Evolutionary conservation across 495 filamentous ascomycete species (phyloP).

Genomic region (Sabuloglossum arenarium): DNA sequence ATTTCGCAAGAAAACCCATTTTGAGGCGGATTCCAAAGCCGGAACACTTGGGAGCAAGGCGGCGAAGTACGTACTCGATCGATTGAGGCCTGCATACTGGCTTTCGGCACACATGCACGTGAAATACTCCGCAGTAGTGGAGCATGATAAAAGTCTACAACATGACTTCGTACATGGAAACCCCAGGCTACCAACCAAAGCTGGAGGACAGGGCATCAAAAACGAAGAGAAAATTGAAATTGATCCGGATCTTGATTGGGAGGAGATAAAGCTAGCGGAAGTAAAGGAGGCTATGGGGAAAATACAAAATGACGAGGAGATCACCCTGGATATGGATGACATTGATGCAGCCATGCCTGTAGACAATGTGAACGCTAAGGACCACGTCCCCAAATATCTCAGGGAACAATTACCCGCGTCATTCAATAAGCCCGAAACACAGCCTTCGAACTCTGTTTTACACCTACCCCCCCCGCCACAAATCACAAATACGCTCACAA

Average conservation of each 20-base stretch:
- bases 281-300: not conserved
- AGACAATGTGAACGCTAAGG: not conserved
- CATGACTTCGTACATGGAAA: not conserved
- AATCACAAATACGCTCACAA: constrained; percentile 54
- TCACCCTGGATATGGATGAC: constrained; percentile 33
- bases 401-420: constrained; percentile 45
- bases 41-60: constrained; percentile 61
- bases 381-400: constrained; percentile 31
- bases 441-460: constrained; percentile 10
- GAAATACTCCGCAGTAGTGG: constrained; percentile 55
- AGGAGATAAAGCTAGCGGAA: not conserved
- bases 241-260: constrained; percentile 11
- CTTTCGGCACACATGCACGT: constrained; percentile 87
- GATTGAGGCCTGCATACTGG: constrained; percentile 69
- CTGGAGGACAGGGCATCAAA: not conserved
- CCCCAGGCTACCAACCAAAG: not conserved
- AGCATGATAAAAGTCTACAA: constrained; percentile 26
- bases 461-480: constrained; percentile 21
- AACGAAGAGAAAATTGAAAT: constrained; percentile 9
- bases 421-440: constrained; percentile 25
- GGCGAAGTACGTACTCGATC: constrained; percentile 55
- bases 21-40: constrained; percentile 47
- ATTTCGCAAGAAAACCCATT: constrained; percentile 47
- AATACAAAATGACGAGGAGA: constrained; percentile 26
- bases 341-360: constrained; percentile 12